Base-by-base conservation (phyloP, 2,329 filamentous ascomycete genomes). In the Aspergillus terreus region DNA sequence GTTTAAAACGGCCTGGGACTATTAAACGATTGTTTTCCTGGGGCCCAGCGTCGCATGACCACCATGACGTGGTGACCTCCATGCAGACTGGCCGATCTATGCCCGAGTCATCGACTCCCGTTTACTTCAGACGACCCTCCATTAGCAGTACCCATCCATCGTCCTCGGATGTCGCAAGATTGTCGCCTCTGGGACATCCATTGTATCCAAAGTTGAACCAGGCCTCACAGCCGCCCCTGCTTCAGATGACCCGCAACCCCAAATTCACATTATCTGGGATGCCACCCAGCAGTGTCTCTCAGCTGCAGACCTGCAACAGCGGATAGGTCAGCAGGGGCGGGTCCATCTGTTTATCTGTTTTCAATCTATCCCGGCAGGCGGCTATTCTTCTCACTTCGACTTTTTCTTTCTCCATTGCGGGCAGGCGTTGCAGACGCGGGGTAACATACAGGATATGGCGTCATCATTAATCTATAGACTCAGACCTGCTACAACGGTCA, bases 181-280 rank as follows among this genome's bases (percentile, higher is more conserved):
- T 27, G 11, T 32, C 15, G 35, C 35, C 35, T 5, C 14, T 48
- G 33, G 36, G 36, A n/a, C 47, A 44, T 30, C 25, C 49, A 5
- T 19, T 50, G 45, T 44, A 52, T 30, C 42, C 50, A 10, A 55
- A 50, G 4, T 55, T 53, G 30, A 51, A 48, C 6, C 55, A 56
- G 12, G 46, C 56, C 12, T 33, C 54, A 2, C 50, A 47, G 33
- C 44, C 33, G 10, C 33, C 48, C 14, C 33, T 50, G n/a, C 53
- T 59, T 9, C 55, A 45, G 25, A 60, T 60, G 59, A 60, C 54
- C 15, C 53, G 56, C 33, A 48, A 51, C 10, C 33, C 27, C 19
- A 38, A 38, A n/a, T 38, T 38, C 14, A 4, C 14, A 6, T 17
- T 38, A 17, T n/a, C 35, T 38, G 35, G 11, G 27, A 47, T 36